A percentile compares a stretch with the other conserved stretches of the same genome.
phyloP scores from a whole-genome alignment of 768 basidiomycete genomes.

The Polyporus arcularius region DNA sequence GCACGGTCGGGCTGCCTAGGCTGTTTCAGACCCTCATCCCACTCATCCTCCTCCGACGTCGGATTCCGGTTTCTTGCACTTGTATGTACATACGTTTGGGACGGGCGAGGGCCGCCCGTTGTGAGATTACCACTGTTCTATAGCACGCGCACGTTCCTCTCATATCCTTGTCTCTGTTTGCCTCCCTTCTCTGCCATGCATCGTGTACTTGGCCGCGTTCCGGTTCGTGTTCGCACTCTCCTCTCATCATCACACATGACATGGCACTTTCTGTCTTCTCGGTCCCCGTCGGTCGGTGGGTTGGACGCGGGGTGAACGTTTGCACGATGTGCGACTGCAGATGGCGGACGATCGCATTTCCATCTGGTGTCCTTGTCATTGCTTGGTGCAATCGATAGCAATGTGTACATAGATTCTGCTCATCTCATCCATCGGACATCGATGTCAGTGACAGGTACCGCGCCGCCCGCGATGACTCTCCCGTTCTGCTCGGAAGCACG shows the following conservation, averaged over 20 bases:
- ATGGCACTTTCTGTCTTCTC: background rate
- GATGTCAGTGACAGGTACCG: no score
- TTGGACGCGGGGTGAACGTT: background rate
- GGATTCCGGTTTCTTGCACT: conserved; percentile 1
- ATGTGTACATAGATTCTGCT: no score
- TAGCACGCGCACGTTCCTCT: conserved; percentile 5
- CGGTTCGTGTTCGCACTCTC: background rate
- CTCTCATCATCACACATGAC: background rate
- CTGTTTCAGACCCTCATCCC: background rate
- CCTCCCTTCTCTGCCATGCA: background rate
- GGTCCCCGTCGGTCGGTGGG: background rate
- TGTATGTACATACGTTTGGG: conserved; percentile 12
- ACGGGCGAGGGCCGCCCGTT: conserved; percentile 7
- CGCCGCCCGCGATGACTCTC: no score
- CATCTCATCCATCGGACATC: no score
- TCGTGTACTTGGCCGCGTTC: background rate
- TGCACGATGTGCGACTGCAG: no score
- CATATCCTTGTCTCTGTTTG: background rate
- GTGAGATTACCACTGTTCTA: conserved; percentile 18
- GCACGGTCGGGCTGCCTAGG: background rate
- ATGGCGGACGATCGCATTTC: no score
- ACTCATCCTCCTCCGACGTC: background rate
- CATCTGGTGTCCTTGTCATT: no score
- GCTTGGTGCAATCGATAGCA: no score
- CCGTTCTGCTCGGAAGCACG: no score